Evolutionary conservation across 2,329 filamentous ascomycete genomes (phyloP).

Genomic region (Cladosporium sp.): DNA sequence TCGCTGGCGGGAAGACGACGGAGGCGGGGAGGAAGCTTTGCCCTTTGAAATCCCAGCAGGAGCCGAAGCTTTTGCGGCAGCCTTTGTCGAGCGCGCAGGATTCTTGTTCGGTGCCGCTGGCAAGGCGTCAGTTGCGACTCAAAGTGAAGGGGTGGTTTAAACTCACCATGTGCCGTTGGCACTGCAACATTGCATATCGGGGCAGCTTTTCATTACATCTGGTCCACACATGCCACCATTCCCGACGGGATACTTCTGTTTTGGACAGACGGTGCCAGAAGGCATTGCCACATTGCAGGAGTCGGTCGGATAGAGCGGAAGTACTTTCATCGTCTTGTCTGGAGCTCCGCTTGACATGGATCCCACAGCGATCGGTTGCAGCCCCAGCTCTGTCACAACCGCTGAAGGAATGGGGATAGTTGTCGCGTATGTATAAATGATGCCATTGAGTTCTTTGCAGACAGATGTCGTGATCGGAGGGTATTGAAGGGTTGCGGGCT

Average conservation of each 20-base stretch:
- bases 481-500: background rate
- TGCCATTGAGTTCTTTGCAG: background rate
- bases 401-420: background rate
- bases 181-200: constrained; percentile 1
- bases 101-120: background rate
- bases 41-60: background rate
- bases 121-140: background rate
- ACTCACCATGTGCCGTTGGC: background rate
- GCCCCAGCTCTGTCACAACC: background rate
- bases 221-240: background rate
- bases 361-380: background rate
- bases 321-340: background rate
- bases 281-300: background rate
- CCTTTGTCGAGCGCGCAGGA: background rate
- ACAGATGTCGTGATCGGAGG: background rate
- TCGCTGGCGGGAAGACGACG: background rate
- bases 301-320: background rate
- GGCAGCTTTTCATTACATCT: background rate
- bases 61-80: background rate
- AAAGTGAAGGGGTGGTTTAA: background rate
- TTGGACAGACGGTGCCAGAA: background rate
- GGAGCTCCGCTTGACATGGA: background rate
- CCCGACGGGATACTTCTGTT: background rate
- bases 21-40: background rate
- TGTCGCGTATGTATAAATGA: background rate